Conservation (phyloP, 768 basidiomycete species). For the Leccinum boreale region DNA sequence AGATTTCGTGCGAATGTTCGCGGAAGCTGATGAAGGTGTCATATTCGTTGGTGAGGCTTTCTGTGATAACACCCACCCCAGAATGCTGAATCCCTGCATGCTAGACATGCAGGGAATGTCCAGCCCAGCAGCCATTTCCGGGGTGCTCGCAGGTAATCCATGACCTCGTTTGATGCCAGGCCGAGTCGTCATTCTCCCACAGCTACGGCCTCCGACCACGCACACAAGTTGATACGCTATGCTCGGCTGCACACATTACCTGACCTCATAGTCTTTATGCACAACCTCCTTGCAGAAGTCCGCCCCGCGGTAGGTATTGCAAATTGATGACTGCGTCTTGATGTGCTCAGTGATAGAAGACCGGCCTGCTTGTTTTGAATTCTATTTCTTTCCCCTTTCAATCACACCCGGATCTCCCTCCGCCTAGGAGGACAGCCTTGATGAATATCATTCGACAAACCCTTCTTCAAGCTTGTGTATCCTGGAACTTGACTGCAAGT, state of each 20-base stretch:
- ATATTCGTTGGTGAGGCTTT: constrained; percentile 57
- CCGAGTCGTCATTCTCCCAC: constrained; percentile 7
- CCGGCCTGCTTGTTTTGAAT: constrained; percentile 59
- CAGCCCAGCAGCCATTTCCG: constrained; percentile 35
- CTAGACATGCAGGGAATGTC: constrained; percentile 51
- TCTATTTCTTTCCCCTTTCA: constrained; percentile 71
- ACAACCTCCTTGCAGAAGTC: constrained; percentile 49
- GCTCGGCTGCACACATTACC: constrained; percentile 42
- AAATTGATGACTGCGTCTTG: constrained; percentile 8
- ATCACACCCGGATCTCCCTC: constrained; percentile 37
- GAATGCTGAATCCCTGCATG: constrained; percentile 6
- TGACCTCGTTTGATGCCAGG: constrained; percentile 7
- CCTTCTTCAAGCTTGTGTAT: constrained; percentile 47
- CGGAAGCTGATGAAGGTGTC: constrained; percentile 47
- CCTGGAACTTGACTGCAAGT: constrained; percentile 49
- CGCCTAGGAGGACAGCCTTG: constrained; percentile 38
- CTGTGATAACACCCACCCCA: not conserved
- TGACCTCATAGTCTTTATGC: constrained; percentile 57
- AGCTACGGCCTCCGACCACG: constrained; percentile 43
- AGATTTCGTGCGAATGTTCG: constrained; percentile 47
- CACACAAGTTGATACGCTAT: constrained; percentile 24
- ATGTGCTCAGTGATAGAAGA: constrained; percentile 30
- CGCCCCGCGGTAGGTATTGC: constrained; percentile 43
- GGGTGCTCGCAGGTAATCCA: constrained; percentile 24
- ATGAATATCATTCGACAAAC: constrained; percentile 52